A percentile compares a stretch with the other conserved stretches of the same genome.
Conservation (phyloP, 257 asterid genomes). For the Thymus quinquecostatus region DNA sequence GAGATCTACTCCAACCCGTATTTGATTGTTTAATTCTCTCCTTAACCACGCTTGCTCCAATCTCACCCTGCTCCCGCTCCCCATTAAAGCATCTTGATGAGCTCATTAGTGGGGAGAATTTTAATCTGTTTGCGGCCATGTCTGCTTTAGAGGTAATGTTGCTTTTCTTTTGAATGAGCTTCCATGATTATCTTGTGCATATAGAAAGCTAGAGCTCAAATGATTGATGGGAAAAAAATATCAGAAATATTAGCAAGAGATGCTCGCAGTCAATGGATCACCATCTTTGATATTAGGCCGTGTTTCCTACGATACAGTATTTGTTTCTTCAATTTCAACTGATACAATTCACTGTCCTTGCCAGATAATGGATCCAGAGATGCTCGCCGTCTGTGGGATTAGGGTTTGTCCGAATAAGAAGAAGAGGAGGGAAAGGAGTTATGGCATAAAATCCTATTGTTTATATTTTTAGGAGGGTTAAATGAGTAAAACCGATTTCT, state of each 20-base stretch:
- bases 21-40: no score
- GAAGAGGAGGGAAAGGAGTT: no score
- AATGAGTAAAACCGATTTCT: no score
- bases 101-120: slow-evolving; percentile 82
- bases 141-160: slow-evolving; percentile 94
- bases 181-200: neutral
- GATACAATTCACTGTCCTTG: slow-evolving; percentile 34
- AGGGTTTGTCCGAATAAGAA: no score
- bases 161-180: slow-evolving; percentile 9
- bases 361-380: slow-evolving; percentile 99
- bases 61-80: no score
- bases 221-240: neutral
- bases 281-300: slow-evolving; percentile 16
- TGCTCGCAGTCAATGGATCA: neutral
- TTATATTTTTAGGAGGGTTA: no score
- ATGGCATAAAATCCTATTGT: no score
- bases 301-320: no score
- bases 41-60: no score
- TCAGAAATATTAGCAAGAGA: neutral
- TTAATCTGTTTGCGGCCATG: slow-evolving; percentile 98
- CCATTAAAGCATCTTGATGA: slow-evolving; percentile 41
- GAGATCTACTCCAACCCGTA: no score
- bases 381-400: slow-evolving; percentile 31
- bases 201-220: no score
- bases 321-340: neutral